Evolutionary conservation across 2,329 filamentous ascomycete genomes (phyloP).

Genomic region (Tolypocladium cylindrosporum): DNA sequence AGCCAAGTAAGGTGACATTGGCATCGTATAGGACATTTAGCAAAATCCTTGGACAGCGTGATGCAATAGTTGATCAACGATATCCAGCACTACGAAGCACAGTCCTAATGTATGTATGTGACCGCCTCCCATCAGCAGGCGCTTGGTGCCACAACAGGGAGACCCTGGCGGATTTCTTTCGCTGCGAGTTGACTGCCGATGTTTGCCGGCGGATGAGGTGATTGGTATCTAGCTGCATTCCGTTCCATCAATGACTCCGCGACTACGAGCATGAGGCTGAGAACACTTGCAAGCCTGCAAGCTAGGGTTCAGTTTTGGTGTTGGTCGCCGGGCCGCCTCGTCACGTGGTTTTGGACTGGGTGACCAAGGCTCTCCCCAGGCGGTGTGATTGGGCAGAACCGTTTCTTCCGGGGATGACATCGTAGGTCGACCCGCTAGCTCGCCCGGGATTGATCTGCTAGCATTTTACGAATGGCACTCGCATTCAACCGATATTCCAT

Average conservation of each 20-base stretch:
- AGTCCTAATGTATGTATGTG: background rate
- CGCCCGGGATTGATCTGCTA: background rate
- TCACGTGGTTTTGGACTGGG: background rate
- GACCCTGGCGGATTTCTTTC: background rate
- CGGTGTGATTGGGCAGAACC: background rate
- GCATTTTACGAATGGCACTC: background rate
- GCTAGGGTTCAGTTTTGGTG: background rate
- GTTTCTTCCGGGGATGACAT: background rate
- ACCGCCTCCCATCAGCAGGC: background rate
- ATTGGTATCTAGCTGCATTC: background rate
- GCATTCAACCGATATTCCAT: background rate
- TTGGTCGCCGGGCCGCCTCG: background rate
- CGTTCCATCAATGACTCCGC: background rate
- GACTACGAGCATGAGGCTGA: background rate
- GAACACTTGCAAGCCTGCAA: background rate
- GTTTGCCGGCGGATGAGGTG: background rate
- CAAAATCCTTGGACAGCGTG: background rate
- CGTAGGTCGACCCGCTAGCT: background rate
- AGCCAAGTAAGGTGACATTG: slow-evolving; percentile 32
- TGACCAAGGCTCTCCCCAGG: background rate
- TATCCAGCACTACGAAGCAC: background rate
- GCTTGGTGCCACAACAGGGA: background rate
- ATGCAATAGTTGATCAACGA: background rate
- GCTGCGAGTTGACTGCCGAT: background rate
- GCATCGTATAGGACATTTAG: background rate